Conservation (phyloP, 2,329 filamentous ascomycete species). For the Chrysoporthe puriensis region DNA sequence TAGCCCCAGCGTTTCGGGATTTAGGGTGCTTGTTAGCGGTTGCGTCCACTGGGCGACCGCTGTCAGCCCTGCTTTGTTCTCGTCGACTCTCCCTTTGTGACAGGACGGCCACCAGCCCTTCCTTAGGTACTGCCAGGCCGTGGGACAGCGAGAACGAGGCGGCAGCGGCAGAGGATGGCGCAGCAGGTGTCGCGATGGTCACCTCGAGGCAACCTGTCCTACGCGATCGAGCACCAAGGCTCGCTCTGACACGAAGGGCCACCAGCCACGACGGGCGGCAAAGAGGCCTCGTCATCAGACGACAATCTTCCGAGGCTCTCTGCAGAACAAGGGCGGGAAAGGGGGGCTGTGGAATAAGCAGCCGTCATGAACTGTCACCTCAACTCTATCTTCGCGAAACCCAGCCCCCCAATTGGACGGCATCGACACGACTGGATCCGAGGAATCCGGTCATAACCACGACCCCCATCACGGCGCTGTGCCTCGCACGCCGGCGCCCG, state of each 20-base stretch:
- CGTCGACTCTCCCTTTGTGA: no score
- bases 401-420: not conserved
- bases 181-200: no score
- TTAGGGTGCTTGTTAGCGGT: no score
- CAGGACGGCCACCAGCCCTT: no score
- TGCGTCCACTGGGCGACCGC: no score
- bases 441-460: not conserved
- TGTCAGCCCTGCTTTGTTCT: no score
- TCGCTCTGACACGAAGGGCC: not conserved
- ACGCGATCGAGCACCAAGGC: not conserved
- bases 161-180: no score
- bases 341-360: slow-evolving; percentile 5
- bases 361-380: not conserved
- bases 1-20: no score
- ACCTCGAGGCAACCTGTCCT: not conserved
- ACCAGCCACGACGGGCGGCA: not conserved
- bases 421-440: not conserved
- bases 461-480: no score
- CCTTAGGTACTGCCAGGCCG: no score
- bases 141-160: no score
- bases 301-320: not conserved
- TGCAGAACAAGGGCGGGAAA: not conserved
- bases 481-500: not conserved
- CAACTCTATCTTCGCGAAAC: not conserved
- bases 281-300: slow-evolving; percentile 9